Base-by-base conservation (phyloP, 1,284 basidiomycete genomes). In the Trametes sp. region DNA sequence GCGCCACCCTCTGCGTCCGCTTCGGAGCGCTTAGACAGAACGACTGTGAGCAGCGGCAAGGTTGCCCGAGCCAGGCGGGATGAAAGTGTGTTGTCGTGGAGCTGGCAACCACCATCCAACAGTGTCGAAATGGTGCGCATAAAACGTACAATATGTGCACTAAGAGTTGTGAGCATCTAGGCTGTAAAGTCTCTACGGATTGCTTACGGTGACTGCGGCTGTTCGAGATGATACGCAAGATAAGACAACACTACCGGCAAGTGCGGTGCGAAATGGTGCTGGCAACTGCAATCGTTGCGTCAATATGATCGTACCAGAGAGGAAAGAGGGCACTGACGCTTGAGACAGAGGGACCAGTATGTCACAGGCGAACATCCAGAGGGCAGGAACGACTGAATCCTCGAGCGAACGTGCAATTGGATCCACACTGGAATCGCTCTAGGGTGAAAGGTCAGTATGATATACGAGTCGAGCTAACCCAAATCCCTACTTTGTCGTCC, bases 211-310 rank as follows among this genome's bases (percentile, higher is more conserved):
- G 79, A 73, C 31, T 75, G 74, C 19, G 77, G 75, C 62, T 84
- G 83, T 72, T 93, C 92, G 1, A 93, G 76, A 59, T 87, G 89
- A 68, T 81, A 84, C 2, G 80, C 75, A 16, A 93, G 70, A 44
- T 81, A 76, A 29, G 80, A 80, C 11, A 85, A 69, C 14, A 93
- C 60, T 46, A 77, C 82, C 16, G 83, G 73, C 0, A 79, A 50
- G 65, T 88, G 78, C 0, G 90, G 83, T 8, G 82, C 80, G 21
- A 93, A 70, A 61, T 84, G 81, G 50, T 80, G 78, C 14, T 76
- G 75, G 11, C 80, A 72, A 55, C 91, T 56, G 16, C 19, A 26
- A 5, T 41, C 16, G 19, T 13, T 2, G 31, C 2, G 44, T 60
- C 33, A 54, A 8, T 14, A 7, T 13, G 26, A 24, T 11, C 14